phyloP scores from a whole-genome alignment of 2,329 filamentous ascomycete species.

The Fusarium tricinctum region DNA sequence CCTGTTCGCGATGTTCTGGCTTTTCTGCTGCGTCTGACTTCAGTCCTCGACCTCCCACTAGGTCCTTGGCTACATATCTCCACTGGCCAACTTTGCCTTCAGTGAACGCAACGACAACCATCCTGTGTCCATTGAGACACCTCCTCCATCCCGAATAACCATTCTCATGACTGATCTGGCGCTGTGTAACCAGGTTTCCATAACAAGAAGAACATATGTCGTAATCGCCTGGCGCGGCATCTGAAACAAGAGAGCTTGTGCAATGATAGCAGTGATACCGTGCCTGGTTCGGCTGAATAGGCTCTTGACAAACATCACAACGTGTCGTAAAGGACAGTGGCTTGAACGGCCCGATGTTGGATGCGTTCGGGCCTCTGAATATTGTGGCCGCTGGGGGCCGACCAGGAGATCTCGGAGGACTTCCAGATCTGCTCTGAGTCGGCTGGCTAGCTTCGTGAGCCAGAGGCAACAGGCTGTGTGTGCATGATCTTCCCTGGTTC shows the following conservation, averaged over 20 bases:
- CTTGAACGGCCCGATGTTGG: constrained; percentile 69
- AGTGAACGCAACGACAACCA: constrained; percentile 84
- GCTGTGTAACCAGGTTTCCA: constrained; percentile 71
- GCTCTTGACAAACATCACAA: constrained; percentile 82
- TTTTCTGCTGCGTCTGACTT: constrained; percentile 67
- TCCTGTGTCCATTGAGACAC: constrained; percentile 84
- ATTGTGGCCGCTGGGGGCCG: constrained; percentile 64
- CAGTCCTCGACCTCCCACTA: constrained; percentile 82
- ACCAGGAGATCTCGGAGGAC: constrained; percentile 59
- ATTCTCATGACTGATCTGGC: constrained; percentile 79
- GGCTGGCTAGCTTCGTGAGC: constrained; percentile 67
- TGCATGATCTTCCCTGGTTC: constrained; percentile 84
- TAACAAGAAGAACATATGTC: constrained; percentile 89
- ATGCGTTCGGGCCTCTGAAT: constrained; percentile 61
- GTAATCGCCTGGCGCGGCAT: constrained; percentile 78
- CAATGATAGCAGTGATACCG: constrained; percentile 87
- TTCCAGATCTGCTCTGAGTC: constrained; percentile 55
- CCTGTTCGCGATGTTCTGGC: constrained; percentile 51
- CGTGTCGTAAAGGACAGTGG: constrained; percentile 79
- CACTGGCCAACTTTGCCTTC: constrained; percentile 76
- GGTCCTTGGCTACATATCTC: constrained; percentile 76
- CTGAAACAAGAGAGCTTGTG: constrained; percentile 64
- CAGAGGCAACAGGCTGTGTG: constrained; percentile 83
- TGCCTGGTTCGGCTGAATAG: constrained; percentile 77
- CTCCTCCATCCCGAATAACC: constrained; percentile 86